Evolutionary conservation across 257 asterid species (phyloP).

Genomic region (Verbascum thapsus): DNA sequence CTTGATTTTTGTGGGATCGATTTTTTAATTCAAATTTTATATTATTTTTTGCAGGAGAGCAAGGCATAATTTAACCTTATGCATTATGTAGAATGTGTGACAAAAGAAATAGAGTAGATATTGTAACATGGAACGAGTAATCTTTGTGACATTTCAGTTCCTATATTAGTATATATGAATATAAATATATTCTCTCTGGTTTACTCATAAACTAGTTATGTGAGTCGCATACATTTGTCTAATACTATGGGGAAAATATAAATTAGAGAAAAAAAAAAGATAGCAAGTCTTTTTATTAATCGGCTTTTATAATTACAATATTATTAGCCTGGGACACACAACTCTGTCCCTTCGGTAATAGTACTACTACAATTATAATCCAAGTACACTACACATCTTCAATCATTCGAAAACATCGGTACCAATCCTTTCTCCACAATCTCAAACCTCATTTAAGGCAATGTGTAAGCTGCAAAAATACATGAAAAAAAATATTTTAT

Average conservation of each 20-base stretch:
- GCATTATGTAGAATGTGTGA: slow-evolving; percentile 5
- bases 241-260: too few relatives aligned
- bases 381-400: slow-evolving; percentile 2
- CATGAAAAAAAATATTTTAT: background rate
- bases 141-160: slow-evolving; percentile 28
- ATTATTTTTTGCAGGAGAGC: slow-evolving; percentile 18
- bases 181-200: background rate
- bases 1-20: too few relatives aligned
- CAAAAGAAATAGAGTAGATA: slow-evolving; percentile 19
- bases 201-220: background rate
- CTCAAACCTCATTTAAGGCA: slow-evolving; percentile 48
- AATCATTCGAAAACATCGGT: background rate
- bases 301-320: too few relatives aligned
- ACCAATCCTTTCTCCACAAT: background rate
- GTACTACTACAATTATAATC: too few relatives aligned
- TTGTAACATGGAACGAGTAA: background rate
- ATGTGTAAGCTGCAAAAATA: slow-evolving; percentile 48
- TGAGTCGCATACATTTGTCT: too few relatives aligned
- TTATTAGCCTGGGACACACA: slow-evolving; percentile 24
- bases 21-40: background rate
- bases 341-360: background rate
- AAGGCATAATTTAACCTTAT: background rate
- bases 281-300: too few relatives aligned
- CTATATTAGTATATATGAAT: slow-evolving; percentile 21
- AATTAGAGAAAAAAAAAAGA: too few relatives aligned